These are phyloP conservation scores for Teratosphaeria zuluensis DNA, from an alignment of 2,329 filamentous ascomycete genomes.

Conservation along the genomic window DNA sequence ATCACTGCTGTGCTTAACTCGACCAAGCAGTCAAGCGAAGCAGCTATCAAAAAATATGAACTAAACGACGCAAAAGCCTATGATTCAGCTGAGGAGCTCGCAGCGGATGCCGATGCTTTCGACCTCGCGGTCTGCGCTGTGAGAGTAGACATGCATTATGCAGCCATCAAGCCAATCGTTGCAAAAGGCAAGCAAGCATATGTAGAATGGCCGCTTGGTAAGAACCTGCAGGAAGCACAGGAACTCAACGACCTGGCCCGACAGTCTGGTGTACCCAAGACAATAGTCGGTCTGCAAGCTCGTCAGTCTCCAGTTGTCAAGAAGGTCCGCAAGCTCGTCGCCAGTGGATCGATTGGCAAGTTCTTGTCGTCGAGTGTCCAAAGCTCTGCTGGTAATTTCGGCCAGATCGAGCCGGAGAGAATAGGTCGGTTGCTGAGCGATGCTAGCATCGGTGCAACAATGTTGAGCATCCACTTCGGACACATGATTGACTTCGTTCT, in stretches of 20 bases:
- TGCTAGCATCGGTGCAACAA: not conserved
- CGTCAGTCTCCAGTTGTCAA: conserved; percentile 30
- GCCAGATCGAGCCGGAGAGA: not conserved
- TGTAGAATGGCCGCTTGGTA: conserved; percentile 42
- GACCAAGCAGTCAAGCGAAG: conserved; percentile 32
- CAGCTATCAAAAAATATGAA: conserved; percentile 32
- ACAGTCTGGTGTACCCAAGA: conserved; percentile 29
- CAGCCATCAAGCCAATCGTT: conserved; percentile 33
- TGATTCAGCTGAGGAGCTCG: conserved; percentile 34
- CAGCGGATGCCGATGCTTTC: conserved; percentile 33
- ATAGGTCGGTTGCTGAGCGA: not conserved
- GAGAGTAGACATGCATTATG: conserved; percentile 35
- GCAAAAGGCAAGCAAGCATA: conserved; percentile 40
- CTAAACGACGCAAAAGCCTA: conserved; percentile 36
- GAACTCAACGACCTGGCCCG: conserved; percentile 35
- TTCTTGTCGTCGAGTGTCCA: conserved; percentile 19
- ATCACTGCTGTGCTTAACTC: conserved; percentile 44
- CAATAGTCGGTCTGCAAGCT: conserved; percentile 41
- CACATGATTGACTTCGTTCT: not conserved
- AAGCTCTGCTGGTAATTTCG: not conserved
- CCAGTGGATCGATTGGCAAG: conserved; percentile 35
- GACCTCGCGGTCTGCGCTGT: conserved; percentile 40
- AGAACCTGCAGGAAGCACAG: conserved; percentile 32
- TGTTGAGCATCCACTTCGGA: not conserved
- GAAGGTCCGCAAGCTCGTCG: conserved; percentile 36